A percentile compares a stretch with the other conserved stretches of the same genome.
Evolutionary conservation across 805 yeast genomes (phyloP).

Genomic region (Pichia nanzhaoensis): DNA sequence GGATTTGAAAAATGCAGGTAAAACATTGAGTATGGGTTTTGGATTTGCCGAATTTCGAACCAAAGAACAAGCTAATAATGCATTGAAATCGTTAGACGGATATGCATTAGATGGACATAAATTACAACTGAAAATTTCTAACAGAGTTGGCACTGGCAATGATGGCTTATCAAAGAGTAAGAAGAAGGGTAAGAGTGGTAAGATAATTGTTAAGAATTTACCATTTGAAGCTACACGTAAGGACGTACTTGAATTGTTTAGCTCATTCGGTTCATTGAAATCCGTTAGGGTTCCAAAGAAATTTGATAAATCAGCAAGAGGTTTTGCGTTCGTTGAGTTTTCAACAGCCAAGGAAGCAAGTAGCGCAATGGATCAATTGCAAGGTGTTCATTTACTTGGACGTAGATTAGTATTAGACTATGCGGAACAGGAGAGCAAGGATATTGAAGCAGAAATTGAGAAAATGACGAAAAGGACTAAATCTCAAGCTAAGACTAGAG

Average conservation of each 20-base stretch:
- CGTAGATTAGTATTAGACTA: conserved; percentile 90
- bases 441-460: conserved; percentile 86
- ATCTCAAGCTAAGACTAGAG: conserved; percentile 72
- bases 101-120: conserved; percentile 82
- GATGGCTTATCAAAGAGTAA: conserved; percentile 21
- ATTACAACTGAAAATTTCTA: conserved; percentile 82
- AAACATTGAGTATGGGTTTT: conserved; percentile 88
- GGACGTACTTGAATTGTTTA: conserved; percentile 87
- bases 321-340: conserved; percentile 96
- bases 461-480: conserved; percentile 82
- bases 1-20: conserved; percentile 65
- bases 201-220: conserved; percentile 90
- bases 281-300: conserved; percentile 95
- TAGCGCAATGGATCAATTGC: conserved; percentile 85
- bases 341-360: conserved; percentile 85
- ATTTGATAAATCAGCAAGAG: conserved; percentile 90
- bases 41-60: conserved; percentile 91
- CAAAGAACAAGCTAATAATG: conserved; percentile 69
- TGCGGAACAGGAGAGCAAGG: conserved; percentile 74
- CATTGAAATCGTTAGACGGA: conserved; percentile 68
- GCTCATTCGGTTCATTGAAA: conserved; percentile 89
- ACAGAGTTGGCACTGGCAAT: conserved; percentile 50
- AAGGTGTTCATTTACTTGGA: conserved; percentile 95
- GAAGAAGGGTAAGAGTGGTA: conserved; percentile 45
- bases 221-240: conserved; percentile 94